These are phyloP conservation scores for Fagopyrum homotropicum DNA, from an alignment of 148 eudicot genomes.

Conservation along the genomic window DNA sequence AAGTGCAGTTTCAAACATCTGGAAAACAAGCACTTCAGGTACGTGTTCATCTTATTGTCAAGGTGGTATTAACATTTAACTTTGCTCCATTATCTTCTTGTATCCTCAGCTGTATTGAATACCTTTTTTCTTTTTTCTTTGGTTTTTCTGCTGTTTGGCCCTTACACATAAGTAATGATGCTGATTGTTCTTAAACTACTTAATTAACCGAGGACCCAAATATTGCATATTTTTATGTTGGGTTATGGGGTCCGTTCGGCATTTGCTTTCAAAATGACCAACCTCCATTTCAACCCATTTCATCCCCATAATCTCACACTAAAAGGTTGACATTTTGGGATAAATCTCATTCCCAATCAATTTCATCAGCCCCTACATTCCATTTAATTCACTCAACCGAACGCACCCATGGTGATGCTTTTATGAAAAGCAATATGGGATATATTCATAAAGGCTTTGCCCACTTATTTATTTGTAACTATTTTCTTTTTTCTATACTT, in stretches of 20 bases:
- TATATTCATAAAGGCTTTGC: too few relatives aligned
- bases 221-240: background rate
- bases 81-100: background rate
- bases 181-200: background rate
- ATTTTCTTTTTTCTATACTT: too few relatives aligned
- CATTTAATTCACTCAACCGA: too few relatives aligned
- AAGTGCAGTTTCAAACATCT: slow-evolving; percentile 80
- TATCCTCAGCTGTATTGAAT: background rate
- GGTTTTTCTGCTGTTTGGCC: background rate
- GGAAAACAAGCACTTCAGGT: slow-evolving; percentile 97
- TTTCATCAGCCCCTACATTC: too few relatives aligned
- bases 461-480: too few relatives aligned
- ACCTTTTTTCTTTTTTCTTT: background rate
- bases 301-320: too few relatives aligned
- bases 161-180: background rate
- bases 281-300: too few relatives aligned
- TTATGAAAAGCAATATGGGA: background rate
- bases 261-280: too few relatives aligned
- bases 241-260: background rate
- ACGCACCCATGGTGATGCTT: background rate
- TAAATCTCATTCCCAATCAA: too few relatives aligned
- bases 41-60: background rate
- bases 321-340: too few relatives aligned
- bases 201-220: background rate
- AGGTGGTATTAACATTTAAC: background rate